Evolutionary conservation across 2,329 filamentous ascomycete species (phyloP).

Genomic region (Cladophialophora bantiana): DNA sequence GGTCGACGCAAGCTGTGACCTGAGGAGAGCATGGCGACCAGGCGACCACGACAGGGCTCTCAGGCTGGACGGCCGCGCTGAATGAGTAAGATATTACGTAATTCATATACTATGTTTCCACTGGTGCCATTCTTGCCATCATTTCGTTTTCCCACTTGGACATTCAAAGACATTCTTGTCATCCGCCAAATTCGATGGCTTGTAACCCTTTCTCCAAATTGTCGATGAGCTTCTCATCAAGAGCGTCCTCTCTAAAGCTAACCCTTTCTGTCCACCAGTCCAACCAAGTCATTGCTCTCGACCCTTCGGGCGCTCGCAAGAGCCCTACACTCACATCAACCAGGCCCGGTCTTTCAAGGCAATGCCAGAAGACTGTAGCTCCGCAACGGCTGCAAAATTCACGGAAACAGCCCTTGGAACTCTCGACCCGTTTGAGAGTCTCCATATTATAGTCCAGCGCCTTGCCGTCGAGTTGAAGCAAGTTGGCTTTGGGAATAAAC

Average conservation of each 20-base stretch:
- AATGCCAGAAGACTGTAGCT: conserved; percentile 70
- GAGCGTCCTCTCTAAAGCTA: conserved; percentile 65
- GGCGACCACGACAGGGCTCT: neutral
- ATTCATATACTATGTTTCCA: neutral
- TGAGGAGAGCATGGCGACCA: neutral
- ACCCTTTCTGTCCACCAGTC: conserved; percentile 67
- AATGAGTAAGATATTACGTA: conserved; percentile 8
- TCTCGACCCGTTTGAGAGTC: conserved; percentile 61
- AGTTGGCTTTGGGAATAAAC: conserved; percentile 66
- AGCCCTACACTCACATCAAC: conserved; percentile 71
- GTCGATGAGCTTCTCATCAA: conserved; percentile 43
- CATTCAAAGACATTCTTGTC: neutral
- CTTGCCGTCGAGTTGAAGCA: conserved; percentile 39
- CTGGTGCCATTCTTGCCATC: too few relatives aligned
- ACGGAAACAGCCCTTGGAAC: conserved; percentile 60
- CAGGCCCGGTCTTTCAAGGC: conserved; percentile 59
- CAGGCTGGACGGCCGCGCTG: neutral
- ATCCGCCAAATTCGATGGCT: conserved; percentile 10
- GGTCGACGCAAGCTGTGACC: neutral
- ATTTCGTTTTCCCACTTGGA: too few relatives aligned
- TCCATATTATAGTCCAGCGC: conserved; percentile 49
- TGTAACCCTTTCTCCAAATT: conserved; percentile 31
- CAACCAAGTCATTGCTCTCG: conserved; percentile 65
- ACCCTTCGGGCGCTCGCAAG: conserved; percentile 59
- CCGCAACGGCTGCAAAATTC: conserved; percentile 70